These are phyloP conservation scores for Umbelopsis sp. DNA, from an alignment of 192 early-diverging fungal species.

Conservation along the genomic window DNA sequence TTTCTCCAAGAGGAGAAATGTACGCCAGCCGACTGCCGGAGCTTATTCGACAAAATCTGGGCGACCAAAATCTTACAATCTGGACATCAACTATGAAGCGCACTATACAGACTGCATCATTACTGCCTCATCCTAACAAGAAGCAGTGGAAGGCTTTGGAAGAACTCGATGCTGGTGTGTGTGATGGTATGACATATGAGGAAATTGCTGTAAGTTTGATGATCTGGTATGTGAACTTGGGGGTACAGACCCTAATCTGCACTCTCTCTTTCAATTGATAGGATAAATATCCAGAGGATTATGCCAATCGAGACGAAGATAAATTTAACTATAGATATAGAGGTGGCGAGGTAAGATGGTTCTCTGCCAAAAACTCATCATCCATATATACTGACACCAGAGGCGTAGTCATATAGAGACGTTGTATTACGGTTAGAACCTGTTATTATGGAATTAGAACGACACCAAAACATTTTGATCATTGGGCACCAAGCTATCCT, in stretches of 20 bases:
- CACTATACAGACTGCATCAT: constrained; percentile 85
- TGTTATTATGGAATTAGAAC: constrained; percentile 97
- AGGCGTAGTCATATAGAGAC: constrained; percentile 77
- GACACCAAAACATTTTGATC: constrained; percentile 93
- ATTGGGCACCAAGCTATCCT: constrained; percentile 97
- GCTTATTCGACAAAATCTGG: constrained; percentile 73
- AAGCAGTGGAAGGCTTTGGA: constrained; percentile 97
- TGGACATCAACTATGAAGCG: constrained; percentile 96
- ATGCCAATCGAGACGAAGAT: constrained; percentile 88
- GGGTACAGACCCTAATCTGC: neutral
- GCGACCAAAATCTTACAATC: constrained; percentile 73
- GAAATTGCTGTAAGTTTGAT: constrained; percentile 73
- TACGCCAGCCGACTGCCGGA: constrained; percentile 86
- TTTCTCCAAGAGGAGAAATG: constrained; percentile 82
- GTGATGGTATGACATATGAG: constrained; percentile 98
- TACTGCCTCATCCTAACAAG: constrained; percentile 77
- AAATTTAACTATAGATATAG: constrained; percentile 91
- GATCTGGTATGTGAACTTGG: neutral
- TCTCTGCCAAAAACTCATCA: no score
- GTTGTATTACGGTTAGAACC: constrained; percentile 94
- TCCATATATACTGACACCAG: no score
- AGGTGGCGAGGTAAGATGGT: constrained; percentile 60
- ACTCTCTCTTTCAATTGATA: neutral
- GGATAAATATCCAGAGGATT: constrained; percentile 89
- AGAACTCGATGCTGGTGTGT: constrained; percentile 96